phyloP scores from a whole-genome alignment of 345 rosid species.

The Diplotaxis tenuifolia region DNA sequence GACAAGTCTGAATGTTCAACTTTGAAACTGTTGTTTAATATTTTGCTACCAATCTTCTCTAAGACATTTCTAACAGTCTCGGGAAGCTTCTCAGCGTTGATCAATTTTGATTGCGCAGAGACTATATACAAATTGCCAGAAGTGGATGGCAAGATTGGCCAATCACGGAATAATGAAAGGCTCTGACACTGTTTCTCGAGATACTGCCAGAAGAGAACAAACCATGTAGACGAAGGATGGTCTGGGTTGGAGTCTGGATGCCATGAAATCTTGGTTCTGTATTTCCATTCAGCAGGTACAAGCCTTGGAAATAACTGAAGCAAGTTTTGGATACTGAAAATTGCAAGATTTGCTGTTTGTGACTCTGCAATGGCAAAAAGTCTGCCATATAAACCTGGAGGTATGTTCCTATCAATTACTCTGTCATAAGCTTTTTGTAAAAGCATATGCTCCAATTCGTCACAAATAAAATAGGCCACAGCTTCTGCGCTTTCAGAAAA shows the following conservation, averaged over 20 bases:
- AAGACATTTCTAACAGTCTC: slow-evolving; percentile 55
- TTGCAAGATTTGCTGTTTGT: slow-evolving; percentile 56
- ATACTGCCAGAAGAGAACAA: slow-evolving; percentile 82
- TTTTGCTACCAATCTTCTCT: slow-evolving; percentile 83
- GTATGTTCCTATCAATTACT: slow-evolving; percentile 68
- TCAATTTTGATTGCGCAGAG: slow-evolving; percentile 71
- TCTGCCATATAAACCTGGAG: slow-evolving; percentile 52
- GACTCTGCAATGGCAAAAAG: slow-evolving; percentile 70
- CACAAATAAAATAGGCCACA: slow-evolving; percentile 64
- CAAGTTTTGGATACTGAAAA: slow-evolving; percentile 54
- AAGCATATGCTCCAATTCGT: slow-evolving; percentile 65
- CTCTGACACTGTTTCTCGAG: slow-evolving; percentile 58
- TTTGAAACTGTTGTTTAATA: slow-evolving; percentile 53
- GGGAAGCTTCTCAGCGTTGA: slow-evolving; percentile 62
- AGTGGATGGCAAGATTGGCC: slow-evolving; percentile 91
- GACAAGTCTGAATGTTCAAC: slow-evolving; percentile 75
- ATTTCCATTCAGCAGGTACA: slow-evolving; percentile 84
- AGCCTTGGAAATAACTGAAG: slow-evolving; percentile 67
- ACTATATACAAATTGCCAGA: slow-evolving; percentile 73
- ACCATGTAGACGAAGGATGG: slow-evolving; percentile 82
- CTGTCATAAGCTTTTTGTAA: slow-evolving; percentile 64
- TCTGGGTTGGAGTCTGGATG: slow-evolving; percentile 51
- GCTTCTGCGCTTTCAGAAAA: slow-evolving; percentile 57
- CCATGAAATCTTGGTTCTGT: slow-evolving; percentile 67
- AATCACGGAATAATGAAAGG: slow-evolving; percentile 67